Evolutionary conservation across 306 rosid genomes (phyloP).

Genomic region (Prunus padus): DNA sequence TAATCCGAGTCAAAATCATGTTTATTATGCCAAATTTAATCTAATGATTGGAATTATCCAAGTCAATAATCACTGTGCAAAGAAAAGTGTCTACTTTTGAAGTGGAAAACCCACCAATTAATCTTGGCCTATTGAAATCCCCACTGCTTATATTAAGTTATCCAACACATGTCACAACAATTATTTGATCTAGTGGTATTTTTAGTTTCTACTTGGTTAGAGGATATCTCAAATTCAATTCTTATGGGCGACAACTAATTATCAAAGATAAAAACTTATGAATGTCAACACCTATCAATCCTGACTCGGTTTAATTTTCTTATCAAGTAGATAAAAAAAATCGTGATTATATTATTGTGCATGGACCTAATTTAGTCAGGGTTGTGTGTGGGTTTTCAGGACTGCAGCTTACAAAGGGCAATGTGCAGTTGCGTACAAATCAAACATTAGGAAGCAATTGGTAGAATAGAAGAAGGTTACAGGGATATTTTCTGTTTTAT

Average conservation of each 20-base stretch:
- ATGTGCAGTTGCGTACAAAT: conserved; percentile 61
- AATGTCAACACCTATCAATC: too few relatives aligned
- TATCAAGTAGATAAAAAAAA: too few relatives aligned
- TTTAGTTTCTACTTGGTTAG: too few relatives aligned
- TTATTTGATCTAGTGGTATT: not conserved
- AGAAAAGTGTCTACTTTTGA: not conserved
- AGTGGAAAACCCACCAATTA: too few relatives aligned
- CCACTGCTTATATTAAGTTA: too few relatives aligned
- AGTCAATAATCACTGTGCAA: conserved; percentile 13
- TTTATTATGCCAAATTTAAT: too few relatives aligned
- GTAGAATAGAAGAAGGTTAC: conserved; percentile 64
- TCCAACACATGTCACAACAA: not conserved
- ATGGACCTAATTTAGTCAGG: not conserved
- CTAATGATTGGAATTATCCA: not conserved
- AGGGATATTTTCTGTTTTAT: not conserved
- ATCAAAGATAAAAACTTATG: too few relatives aligned
- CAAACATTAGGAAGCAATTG: conserved; percentile 51
- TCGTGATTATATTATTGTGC: not conserved
- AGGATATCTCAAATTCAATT: too few relatives aligned
- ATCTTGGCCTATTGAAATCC: too few relatives aligned
- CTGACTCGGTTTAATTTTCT: too few relatives aligned
- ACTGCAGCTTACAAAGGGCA: conserved; percentile 45
- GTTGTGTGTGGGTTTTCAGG: conserved; percentile 30
- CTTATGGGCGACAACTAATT: too few relatives aligned
- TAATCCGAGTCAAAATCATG: too few relatives aligned